Percentiles rank a stretch among this genome's conserved stretches.
phyloP scores from a whole-genome alignment of 2,329 filamentous ascomycete genomes.

The Sporothrix curviconia region DNA sequence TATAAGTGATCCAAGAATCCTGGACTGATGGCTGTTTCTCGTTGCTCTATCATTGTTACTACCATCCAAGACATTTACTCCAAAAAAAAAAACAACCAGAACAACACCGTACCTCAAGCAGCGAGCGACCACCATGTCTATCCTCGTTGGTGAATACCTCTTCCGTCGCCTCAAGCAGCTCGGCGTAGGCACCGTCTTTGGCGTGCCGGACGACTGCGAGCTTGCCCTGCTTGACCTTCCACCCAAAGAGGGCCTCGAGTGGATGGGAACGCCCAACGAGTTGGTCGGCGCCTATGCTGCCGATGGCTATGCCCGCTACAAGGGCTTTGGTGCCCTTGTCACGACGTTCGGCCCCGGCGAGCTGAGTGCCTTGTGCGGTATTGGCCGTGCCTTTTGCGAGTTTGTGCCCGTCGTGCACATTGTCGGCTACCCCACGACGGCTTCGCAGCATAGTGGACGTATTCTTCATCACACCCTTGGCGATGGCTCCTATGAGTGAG shows the following conservation, averaged over 20 bases:
- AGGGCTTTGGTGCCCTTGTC: conserved; percentile 61
- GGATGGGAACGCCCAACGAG: conserved; percentile 66
- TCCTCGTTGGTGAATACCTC: conserved; percentile 45
- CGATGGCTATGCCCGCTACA: conserved; percentile 72
- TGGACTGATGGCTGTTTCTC: too few species aligned
- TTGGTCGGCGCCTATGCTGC: conserved; percentile 71
- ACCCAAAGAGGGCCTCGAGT: conserved; percentile 49
- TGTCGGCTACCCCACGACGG: conserved; percentile 46
- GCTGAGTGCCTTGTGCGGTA: conserved; percentile 65
- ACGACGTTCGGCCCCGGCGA: conserved; percentile 73
- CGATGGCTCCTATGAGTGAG: conserved; percentile 43
- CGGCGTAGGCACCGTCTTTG: conserved; percentile 59
- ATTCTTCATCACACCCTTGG: conserved; percentile 63
- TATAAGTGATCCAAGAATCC: too few species aligned
- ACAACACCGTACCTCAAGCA: neutral
- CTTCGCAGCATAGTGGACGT: conserved; percentile 29
- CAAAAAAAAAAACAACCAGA: neutral
- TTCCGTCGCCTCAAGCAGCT: conserved; percentile 58
- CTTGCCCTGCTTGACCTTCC: conserved; percentile 62
- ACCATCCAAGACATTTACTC: too few species aligned
- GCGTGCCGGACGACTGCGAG: conserved; percentile 69
- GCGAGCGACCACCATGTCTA: neutral
- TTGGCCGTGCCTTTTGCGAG: conserved; percentile 70
- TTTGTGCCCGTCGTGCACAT: conserved; percentile 66
- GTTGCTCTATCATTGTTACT: too few species aligned